Evolutionary conservation across 2,329 filamentous ascomycete genomes (phyloP).

Genomic region (Penicillium sp.): DNA sequence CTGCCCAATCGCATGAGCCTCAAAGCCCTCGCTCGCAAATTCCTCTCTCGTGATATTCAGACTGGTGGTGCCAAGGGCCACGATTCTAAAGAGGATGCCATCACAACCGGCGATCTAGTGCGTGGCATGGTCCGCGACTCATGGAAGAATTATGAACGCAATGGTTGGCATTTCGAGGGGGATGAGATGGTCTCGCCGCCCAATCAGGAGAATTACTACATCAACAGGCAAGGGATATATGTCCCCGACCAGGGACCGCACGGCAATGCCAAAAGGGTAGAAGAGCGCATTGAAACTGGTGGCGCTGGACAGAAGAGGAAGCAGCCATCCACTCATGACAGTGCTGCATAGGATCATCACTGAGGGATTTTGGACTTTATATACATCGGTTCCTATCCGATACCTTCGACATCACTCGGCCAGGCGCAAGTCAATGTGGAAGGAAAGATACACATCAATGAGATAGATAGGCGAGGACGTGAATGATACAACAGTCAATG

Average conservation of each 20-base stretch:
- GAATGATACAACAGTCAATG: not conserved
- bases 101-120: constrained; percentile 86
- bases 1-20: constrained; percentile 79
- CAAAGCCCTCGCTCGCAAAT: constrained; percentile 72
- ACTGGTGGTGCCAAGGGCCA: constrained; percentile 71
- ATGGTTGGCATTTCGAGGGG: constrained; percentile 70
- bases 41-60: constrained; percentile 80
- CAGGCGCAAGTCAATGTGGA: not conserved
- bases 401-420: not conserved
- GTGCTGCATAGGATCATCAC: not conserved
- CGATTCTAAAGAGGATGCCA: constrained; percentile 90
- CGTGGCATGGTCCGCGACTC: constrained; percentile 70
- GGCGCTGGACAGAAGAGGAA: constrained; percentile 38
- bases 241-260: not conserved
- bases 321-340: constrained; percentile 8
- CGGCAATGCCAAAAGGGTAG: not conserved
- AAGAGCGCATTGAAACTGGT: constrained; percentile 27
- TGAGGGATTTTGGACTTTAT: not conserved
- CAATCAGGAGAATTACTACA: constrained; percentile 18
- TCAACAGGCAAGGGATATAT: not conserved
- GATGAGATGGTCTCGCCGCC: constrained; percentile 49
- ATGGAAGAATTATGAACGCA: constrained; percentile 70
- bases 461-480: not conserved
- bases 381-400: not conserved
- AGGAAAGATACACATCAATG: not conserved